These are phyloP conservation scores for Suillus subalutaceus DNA, from an alignment of 768 basidiomycete genomes.

Conservation along the genomic window DNA sequence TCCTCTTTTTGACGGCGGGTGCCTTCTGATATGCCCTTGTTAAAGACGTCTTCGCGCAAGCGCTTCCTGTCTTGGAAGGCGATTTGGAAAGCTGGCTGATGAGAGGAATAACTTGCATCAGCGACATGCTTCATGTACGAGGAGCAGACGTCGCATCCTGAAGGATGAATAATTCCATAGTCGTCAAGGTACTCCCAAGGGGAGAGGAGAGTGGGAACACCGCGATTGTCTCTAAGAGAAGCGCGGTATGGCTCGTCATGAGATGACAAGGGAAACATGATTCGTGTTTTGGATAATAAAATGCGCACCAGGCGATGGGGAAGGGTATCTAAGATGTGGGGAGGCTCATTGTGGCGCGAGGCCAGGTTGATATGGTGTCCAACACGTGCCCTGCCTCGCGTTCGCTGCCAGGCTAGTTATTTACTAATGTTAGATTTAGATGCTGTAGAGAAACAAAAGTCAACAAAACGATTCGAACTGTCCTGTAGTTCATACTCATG, in stretches of 20 bases:
- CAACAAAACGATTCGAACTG: not conserved
- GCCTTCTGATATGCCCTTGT: conserved; percentile 44
- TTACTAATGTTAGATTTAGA: conserved; percentile 28
- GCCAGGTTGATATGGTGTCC: conserved; percentile 30
- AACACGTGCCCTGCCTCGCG: conserved; percentile 34
- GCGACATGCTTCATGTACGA: conserved; percentile 44
- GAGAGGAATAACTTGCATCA: conserved; percentile 40
- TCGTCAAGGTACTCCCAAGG: conserved; percentile 44
- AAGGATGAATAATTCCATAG: conserved; percentile 43
- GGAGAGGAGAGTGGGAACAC: conserved; percentile 36
- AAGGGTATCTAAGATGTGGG: conserved; percentile 23
- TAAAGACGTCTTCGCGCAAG: conserved; percentile 40
- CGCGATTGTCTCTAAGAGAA: conserved; percentile 32
- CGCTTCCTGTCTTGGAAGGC: conserved; percentile 43
- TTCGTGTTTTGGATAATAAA: conserved; percentile 14
- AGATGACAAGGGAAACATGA: conserved; percentile 37
- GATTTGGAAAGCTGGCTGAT: conserved; percentile 42
- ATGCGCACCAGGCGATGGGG: conserved; percentile 25
- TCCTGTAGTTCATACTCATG: not conserved
- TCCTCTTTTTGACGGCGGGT: conserved; percentile 44
- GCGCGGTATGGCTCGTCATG: conserved; percentile 34
- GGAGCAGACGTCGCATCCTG: conserved; percentile 41
- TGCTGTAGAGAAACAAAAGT: conserved; percentile 15
- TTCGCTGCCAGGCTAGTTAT: conserved; percentile 30
- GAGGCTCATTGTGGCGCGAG: conserved; percentile 13